A percentile compares a stretch with the other conserved stretches of the same genome.
These are phyloP conservation scores for Lasiodiplodia hormozganensis DNA, from an alignment of 2,329 filamentous ascomycete genomes.

Conservation along the genomic window DNA sequence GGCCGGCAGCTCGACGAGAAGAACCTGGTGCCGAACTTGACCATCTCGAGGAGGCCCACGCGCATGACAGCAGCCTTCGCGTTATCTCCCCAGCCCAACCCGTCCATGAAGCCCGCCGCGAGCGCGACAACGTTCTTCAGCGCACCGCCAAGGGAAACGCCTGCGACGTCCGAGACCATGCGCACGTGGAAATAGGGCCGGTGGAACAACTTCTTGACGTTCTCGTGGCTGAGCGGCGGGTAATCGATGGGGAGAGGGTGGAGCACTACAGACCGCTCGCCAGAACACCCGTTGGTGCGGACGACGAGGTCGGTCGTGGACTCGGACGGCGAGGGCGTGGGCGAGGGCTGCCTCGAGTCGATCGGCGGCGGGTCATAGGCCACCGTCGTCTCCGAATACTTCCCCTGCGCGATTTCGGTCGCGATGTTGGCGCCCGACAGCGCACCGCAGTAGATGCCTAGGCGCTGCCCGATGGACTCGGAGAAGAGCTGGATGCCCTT, in stretches of 20 bases:
- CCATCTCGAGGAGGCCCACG: conserved; percentile 93
- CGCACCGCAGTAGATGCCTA: conserved; percentile 96
- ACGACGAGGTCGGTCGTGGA: conserved; percentile 60
- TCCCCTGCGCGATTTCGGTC: conserved; percentile 90
- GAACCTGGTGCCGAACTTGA: conserved; percentile 93
- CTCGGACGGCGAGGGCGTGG: conserved; percentile 56
- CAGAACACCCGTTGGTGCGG: conserved; percentile 43
- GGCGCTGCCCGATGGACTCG: conserved; percentile 87
- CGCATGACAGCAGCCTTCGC: conserved; percentile 99
- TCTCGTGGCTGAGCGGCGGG: conserved; percentile 82
- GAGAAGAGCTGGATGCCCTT: conserved; percentile 89
- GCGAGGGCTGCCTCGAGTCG: conserved; percentile 79
- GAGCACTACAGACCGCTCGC: conserved; percentile 73
- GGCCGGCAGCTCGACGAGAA: conserved; percentile 82
- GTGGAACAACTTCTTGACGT: conserved; percentile 88
- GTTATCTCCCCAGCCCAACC: conserved; percentile 96
- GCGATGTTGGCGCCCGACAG: conserved; percentile 97
- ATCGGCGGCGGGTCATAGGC: conserved; percentile 92
- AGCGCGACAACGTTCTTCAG: conserved; percentile 97
- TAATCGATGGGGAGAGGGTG: conserved; percentile 81
- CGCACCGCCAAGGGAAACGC: conserved; percentile 91
- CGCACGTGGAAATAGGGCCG: conserved; percentile 97
- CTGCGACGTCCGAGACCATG: conserved; percentile 93
- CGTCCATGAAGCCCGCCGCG: conserved; percentile 93
- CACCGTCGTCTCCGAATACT: conserved; percentile 96